Evolutionary conservation across 768 basidiomycete species (phyloP).

Genomic region (Lactifluus pinguis): DNA sequence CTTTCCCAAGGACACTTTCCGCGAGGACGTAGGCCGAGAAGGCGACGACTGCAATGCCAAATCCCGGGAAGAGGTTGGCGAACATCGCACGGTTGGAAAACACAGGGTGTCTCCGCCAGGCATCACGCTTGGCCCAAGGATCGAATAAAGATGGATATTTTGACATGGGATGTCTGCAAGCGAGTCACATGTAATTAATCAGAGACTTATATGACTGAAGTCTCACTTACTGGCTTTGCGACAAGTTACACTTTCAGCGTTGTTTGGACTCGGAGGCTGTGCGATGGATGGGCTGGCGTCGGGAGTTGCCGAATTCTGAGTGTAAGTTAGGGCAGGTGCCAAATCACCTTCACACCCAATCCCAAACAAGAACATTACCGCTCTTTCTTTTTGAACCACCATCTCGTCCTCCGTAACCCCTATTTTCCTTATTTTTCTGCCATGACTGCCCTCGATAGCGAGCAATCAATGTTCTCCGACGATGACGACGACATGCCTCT

Average conservation of each 20-base stretch:
- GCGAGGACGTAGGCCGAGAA: conserved; percentile 86
- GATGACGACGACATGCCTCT: conserved; percentile 48
- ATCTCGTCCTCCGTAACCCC: background rate
- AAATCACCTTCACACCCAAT: conserved; percentile 24
- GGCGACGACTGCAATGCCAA: conserved; percentile 86
- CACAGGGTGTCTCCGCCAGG: conserved; percentile 86
- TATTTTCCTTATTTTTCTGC: background rate
- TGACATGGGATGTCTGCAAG: conserved; percentile 10
- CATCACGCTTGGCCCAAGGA: conserved; percentile 90
- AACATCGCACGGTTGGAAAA: conserved; percentile 86
- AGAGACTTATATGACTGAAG: too few species aligned
- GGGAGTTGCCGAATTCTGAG: conserved; percentile 12
- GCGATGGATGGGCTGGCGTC: background rate
- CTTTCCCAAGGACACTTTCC: conserved; percentile 50
- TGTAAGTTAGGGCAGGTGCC: conserved; percentile 50
- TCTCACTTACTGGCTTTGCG: background rate
- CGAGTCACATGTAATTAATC: too few species aligned
- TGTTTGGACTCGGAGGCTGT: background rate
- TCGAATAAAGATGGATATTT: conserved; percentile 71
- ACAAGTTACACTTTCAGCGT: too few species aligned
- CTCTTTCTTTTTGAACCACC: conserved; percentile 17
- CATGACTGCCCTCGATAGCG: conserved; percentile 22
- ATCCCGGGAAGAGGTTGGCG: conserved; percentile 85
- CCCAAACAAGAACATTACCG: conserved; percentile 11
- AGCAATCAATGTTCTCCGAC: conserved; percentile 46